Base-by-base conservation (phyloP, 192 early-diverging fungal genomes). In the Backusella liffmaniae region DNA sequence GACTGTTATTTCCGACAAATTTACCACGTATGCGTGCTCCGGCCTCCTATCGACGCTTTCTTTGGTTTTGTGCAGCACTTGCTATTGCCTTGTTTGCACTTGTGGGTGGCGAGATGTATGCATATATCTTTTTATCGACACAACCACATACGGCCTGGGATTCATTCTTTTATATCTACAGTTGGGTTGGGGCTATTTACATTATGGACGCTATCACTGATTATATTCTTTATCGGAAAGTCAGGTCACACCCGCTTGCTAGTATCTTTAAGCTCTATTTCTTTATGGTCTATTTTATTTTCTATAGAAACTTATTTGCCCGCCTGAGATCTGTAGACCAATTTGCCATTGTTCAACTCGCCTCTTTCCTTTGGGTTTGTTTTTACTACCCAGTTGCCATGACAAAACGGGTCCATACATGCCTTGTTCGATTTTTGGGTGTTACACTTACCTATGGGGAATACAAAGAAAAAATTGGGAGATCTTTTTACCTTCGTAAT, bases 281-380 rank as follows among this genome's bases (percentile, higher is more conserved):
- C 68, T 92, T 91, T 77, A 92, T 92, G 87, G 90, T 91, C 26
- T 94, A 94, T 76, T 94, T 92, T 74, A 92, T 94, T 70, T 94
- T 94, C 76, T 92, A 94, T 80, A 87, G 92, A 65, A 94, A 91
- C 70, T 74, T 94, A 67, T 94, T 94, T 81, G 91, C 90, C 21
- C 86, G 91, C 1, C 80, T 94, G 42, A 89, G 91, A 71, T 88
- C 89, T 3, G 85, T 85, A 16, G 88, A 91, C 49, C 91, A 92
- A 69, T 91, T 91, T 46, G 76, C 91, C 23, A 74, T 86, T 21
- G 83, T 94, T 62, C 92, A 94, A 77, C 74, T 91, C 42, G 91
- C 84, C 6, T 90, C 89, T 18, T 92, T 90, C 2, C 85, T 94
- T 46, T 91, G 92, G 90, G 90, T 94, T 13, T 92, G 91, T 32